Percentiles rank a stretch among this genome's conserved stretches.
phyloP scores from a whole-genome alignment of 1,139 yeast species.

The Debaryomyces psychrophilus region DNA sequence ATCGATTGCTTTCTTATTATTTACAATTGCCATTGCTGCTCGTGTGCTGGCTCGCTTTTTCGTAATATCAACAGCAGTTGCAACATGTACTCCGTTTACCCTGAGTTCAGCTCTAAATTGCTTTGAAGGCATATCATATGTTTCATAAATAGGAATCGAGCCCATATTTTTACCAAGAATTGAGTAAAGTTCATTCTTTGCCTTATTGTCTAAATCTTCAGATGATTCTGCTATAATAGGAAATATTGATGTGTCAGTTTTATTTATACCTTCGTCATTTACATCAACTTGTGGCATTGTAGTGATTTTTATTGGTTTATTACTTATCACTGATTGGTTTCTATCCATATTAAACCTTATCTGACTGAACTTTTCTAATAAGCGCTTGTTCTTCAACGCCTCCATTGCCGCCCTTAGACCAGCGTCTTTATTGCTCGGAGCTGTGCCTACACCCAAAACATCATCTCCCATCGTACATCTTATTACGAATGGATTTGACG shows the following conservation, averaged over 20 bases:
- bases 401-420: slow-evolving; percentile 73
- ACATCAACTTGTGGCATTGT: neutral
- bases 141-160: slow-evolving; percentile 44
- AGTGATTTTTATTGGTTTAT: slow-evolving; percentile 11
- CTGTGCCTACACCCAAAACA: slow-evolving; percentile 61
- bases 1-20: slow-evolving; percentile 33
- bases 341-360: slow-evolving; percentile 66
- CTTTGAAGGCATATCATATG: slow-evolving; percentile 32
- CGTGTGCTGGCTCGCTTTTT: slow-evolving; percentile 49
- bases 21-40: slow-evolving; percentile 51
- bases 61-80: slow-evolving; percentile 43
- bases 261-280: neutral
- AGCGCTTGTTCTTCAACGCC: slow-evolving; percentile 59
- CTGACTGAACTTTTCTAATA: slow-evolving; percentile 66
- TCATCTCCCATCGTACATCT: slow-evolving; percentile 66
- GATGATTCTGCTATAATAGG: slow-evolving; percentile 35
- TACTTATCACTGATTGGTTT: slow-evolving; percentile 35
- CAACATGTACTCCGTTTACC: slow-evolving; percentile 39
- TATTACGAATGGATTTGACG: slow-evolving; percentile 55
- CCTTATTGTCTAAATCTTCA: slow-evolving; percentile 35
- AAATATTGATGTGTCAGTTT: slow-evolving; percentile 14
- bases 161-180: slow-evolving; percentile 43
- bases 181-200: slow-evolving; percentile 49
- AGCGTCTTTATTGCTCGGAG: slow-evolving; percentile 65
- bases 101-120: slow-evolving; percentile 39